Conservation (phyloP, 495 filamentous ascomycete species). For the Aspergillus olivimuriae region DNA sequence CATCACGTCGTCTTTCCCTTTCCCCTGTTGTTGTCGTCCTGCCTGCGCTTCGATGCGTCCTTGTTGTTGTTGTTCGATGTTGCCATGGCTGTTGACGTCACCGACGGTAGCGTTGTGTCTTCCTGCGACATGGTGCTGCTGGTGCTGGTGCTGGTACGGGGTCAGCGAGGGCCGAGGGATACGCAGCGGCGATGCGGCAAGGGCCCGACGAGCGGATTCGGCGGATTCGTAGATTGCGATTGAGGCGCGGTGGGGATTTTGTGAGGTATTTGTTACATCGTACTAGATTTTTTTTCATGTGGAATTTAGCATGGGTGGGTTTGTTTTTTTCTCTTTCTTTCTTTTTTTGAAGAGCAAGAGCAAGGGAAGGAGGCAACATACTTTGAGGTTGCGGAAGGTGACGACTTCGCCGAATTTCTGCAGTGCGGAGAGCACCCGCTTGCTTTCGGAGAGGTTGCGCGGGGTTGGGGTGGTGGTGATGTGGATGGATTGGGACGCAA, state of each 20-base stretch:
- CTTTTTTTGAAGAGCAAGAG: slow-evolving; percentile 9
- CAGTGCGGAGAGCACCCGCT: slow-evolving; percentile 62
- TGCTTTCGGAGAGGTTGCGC: slow-evolving; percentile 60
- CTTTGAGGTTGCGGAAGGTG: slow-evolving; percentile 66
- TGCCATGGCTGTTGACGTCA: background rate
- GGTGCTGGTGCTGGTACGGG: slow-evolving; percentile 3
- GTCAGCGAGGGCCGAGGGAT: slow-evolving; percentile 10
- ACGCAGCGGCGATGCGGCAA: slow-evolving; percentile 27
- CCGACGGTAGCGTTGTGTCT: background rate
- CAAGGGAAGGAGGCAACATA: slow-evolving; percentile 23
- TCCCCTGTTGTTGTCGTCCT: too few relatives aligned
- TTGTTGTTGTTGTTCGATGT: too few relatives aligned
- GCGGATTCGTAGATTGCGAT: slow-evolving; percentile 33
- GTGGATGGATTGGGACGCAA: slow-evolving; percentile 42
- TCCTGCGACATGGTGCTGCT: background rate
- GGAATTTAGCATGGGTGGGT: too few relatives aligned
- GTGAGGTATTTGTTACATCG: slow-evolving; percentile 13
- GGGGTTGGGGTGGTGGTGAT: slow-evolving; percentile 61
- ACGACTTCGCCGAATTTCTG: slow-evolving; percentile 71
- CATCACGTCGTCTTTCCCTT: too few relatives aligned
- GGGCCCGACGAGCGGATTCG: slow-evolving; percentile 26
- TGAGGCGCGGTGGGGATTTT: slow-evolving; percentile 6
- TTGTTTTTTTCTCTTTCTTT: slow-evolving; percentile 8
- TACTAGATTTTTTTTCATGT: too few relatives aligned
- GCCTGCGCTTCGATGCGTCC: too few relatives aligned